Evolutionary conservation across 768 basidiomycete genomes (phyloP).

Genomic region (Tephrocybe sp.): DNA sequence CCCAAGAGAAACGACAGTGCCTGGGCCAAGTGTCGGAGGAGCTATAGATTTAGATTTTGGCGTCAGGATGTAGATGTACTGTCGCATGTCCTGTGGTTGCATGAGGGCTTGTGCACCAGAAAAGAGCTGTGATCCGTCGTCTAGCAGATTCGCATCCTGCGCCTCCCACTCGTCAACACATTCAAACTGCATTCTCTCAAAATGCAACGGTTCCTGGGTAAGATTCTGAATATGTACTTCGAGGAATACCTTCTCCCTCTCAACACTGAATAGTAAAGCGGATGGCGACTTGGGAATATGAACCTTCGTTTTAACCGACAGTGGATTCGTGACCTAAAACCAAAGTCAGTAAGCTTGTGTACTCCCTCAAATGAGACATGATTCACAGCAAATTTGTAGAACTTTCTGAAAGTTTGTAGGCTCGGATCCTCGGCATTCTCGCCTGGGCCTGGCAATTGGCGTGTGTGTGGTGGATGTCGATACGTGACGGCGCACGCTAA

Average conservation of each 20-base stretch:
- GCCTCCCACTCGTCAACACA: constrained; percentile 66
- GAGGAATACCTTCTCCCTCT: constrained; percentile 84
- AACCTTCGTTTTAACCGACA: constrained; percentile 95
- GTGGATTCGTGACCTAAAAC: constrained; percentile 83
- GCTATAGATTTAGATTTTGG: constrained; percentile 45
- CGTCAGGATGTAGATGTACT: constrained; percentile 83
- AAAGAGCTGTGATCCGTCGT: constrained; percentile 42
- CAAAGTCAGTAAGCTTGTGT: background rate
- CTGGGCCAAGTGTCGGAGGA: constrained; percentile 57
- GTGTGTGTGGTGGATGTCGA: constrained; percentile 61
- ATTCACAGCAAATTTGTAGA: constrained; percentile 89
- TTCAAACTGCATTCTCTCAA: constrained; percentile 81
- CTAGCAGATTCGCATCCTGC: constrained; percentile 50
- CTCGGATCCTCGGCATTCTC: constrained; percentile 54
- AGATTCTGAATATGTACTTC: constrained; percentile 93
- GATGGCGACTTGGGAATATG: constrained; percentile 75
- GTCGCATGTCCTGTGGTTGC: constrained; percentile 82
- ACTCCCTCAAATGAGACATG: background rate
- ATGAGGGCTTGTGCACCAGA: constrained; percentile 67
- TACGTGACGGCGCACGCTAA: constrained; percentile 85
- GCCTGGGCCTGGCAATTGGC: constrained; percentile 45
- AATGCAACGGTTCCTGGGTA: constrained; percentile 73
- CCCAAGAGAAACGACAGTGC: constrained; percentile 78
- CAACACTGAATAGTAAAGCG: constrained; percentile 57
- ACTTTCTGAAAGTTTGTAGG: constrained; percentile 78